Percentiles rank a stretch among this genome's conserved stretches.
Evolutionary conservation across 2,329 filamentous ascomycete genomes (phyloP).

Genomic region (Ascochyta clinopodiicola): DNA sequence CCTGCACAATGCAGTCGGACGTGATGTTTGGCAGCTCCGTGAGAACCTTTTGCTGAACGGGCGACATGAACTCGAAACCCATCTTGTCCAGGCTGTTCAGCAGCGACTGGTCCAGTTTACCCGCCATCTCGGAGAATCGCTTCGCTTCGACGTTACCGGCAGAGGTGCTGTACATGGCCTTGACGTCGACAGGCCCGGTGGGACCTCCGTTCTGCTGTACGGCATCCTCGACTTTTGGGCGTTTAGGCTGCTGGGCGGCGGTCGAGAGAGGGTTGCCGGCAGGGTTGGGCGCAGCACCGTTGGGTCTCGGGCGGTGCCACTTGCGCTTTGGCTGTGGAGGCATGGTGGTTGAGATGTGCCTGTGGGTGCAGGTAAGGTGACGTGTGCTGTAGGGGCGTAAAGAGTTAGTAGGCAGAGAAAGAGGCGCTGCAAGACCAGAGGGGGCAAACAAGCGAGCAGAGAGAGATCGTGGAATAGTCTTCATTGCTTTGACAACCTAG

Average conservation of each 20-base stretch:
- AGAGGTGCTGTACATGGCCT: constrained; percentile 33
- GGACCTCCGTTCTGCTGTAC: constrained; percentile 14
- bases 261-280: constrained; percentile 22
- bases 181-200: constrained; percentile 25
- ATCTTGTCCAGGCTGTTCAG: constrained; percentile 44
- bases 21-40: constrained; percentile 57
- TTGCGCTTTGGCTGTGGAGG: constrained; percentile 37
- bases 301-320: constrained; percentile 26
- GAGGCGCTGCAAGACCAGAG: constrained; percentile 25
- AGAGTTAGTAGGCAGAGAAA: constrained; percentile 31
- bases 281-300: constrained; percentile 16
- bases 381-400: constrained; percentile 15
- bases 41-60: constrained; percentile 62
- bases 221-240: constrained; percentile 27
- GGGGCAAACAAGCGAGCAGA: constrained; percentile 25
- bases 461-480: constrained; percentile 32
- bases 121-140: constrained; percentile 38
- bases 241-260: constrained; percentile 32
- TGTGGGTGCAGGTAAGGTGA: constrained; percentile 24
- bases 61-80: constrained; percentile 57
- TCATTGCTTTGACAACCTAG: constrained; percentile 31
- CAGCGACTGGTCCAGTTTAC: constrained; percentile 34
- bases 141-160: constrained; percentile 30
- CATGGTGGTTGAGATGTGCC: constrained; percentile 23
- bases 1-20: constrained; percentile 62